Evolutionary conservation across 768 basidiomycete genomes (phyloP).

Genomic region (Boletus rex-veris): DNA sequence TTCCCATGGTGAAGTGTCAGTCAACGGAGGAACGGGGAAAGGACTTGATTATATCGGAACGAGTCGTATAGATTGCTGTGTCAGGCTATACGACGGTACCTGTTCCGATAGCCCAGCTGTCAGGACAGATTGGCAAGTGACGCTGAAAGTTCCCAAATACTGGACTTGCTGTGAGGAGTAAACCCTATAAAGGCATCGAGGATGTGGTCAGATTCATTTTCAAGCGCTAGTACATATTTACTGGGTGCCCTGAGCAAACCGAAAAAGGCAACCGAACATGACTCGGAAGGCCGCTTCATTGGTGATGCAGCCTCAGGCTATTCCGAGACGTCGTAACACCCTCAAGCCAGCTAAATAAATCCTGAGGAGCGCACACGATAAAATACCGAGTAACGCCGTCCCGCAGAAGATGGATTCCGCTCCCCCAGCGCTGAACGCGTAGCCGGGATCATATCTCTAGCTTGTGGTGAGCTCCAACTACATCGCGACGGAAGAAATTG

Average conservation of each 20-base stretch:
- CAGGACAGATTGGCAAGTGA: background rate
- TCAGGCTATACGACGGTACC: slow-evolving; percentile 8
- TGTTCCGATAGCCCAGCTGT: background rate
- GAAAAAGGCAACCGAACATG: slow-evolving; percentile 7
- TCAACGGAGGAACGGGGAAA: background rate
- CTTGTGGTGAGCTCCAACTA: background rate
- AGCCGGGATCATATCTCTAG: too few species aligned
- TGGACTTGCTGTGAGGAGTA: background rate
- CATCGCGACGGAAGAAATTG: too few species aligned
- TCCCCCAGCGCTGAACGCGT: background rate
- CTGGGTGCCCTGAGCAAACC: background rate
- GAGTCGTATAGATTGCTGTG: slow-evolving; percentile 20
- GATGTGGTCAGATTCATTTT: background rate
- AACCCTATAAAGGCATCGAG: background rate
- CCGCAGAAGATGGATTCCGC: background rate
- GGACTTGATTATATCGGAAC: slow-evolving; percentile 14
- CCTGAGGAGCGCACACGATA: background rate
- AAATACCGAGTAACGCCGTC: background rate
- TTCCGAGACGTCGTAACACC: too few species aligned
- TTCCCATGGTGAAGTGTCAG: slow-evolving; percentile 15
- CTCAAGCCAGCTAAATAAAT: background rate
- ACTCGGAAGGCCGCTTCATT: too few species aligned
- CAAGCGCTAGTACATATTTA: background rate
- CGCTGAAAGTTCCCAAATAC: background rate
- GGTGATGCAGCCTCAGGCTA: too few species aligned